Percentiles rank a stretch among this genome's conserved stretches.
Conservation (phyloP, 345 rosid genomes). For the Aquilaria yunnanensis region DNA sequence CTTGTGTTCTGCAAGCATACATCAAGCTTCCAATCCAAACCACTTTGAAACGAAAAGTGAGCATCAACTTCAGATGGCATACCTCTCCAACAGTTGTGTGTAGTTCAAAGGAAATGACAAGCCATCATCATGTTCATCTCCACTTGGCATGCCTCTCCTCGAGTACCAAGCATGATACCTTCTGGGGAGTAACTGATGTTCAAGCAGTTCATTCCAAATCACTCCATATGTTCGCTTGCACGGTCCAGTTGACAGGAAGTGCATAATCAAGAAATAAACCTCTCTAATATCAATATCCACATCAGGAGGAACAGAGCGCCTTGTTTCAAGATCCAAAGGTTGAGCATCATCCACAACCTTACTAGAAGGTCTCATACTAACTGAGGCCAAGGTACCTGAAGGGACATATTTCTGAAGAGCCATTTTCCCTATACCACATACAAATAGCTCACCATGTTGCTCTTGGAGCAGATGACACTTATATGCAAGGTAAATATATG, state of each 20-base stretch:
- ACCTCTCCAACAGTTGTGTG: slow-evolving; percentile 70
- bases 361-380: slow-evolving; percentile 58
- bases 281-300: slow-evolving; percentile 77
- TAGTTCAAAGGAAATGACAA: slow-evolving; percentile 70
- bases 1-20: neutral
- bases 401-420: slow-evolving; percentile 71
- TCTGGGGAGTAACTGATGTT: slow-evolving; percentile 86
- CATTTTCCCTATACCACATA: slow-evolving; percentile 36
- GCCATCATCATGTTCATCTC: slow-evolving; percentile 77
- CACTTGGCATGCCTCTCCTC: slow-evolving; percentile 54
- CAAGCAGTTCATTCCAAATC: slow-evolving; percentile 81
- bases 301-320: slow-evolving; percentile 34
- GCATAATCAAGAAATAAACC: slow-evolving; percentile 88
- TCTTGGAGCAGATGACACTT: neutral
- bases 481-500: neutral
- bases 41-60: slow-evolving; percentile 5
- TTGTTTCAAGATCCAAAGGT: slow-evolving; percentile 35
- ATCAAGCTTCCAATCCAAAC: slow-evolving; percentile 6
- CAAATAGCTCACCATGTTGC: slow-evolving; percentile 4
- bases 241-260: slow-evolving; percentile 88
- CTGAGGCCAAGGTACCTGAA: slow-evolving; percentile 37
- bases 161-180: slow-evolving; percentile 98
- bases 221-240: slow-evolving; percentile 72
- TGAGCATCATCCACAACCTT: slow-evolving; percentile 50
- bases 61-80: slow-evolving; percentile 4